Evolutionary conservation across 1,284 basidiomycete genomes (phyloP).

Genomic region (Microbotryum violaceum): DNA sequence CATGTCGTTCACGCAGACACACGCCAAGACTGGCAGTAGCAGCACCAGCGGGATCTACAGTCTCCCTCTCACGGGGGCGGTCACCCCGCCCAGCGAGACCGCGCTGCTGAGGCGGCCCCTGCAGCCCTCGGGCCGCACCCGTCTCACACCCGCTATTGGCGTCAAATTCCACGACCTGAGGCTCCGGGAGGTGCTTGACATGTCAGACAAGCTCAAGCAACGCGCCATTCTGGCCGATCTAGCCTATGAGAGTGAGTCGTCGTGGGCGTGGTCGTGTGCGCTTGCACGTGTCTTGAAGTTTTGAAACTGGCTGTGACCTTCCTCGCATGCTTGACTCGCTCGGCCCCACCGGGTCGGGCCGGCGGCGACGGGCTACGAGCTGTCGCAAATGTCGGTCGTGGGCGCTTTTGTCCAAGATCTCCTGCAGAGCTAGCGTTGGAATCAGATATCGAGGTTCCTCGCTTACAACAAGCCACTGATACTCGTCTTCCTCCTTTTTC

Average conservation of each 20-base stretch:
- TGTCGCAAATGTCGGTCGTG: not conserved
- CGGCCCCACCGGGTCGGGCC: not conserved
- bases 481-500: not conserved
- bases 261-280: not conserved
- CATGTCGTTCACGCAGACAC: too few species aligned
- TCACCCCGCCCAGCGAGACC: not conserved
- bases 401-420: too few species aligned
- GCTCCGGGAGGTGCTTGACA: slow-evolving; percentile 12
- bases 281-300: accelerated
- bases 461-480: too few species aligned
- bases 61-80: not conserved
- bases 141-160: slow-evolving; percentile 21
- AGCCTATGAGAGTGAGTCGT: slow-evolving; percentile 25
- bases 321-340: not conserved
- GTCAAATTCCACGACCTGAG: slow-evolving; percentile 17
- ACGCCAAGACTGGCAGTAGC: too few species aligned
- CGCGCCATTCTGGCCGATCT: slow-evolving; percentile 15
- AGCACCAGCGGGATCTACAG: not conserved
- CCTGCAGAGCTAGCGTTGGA: too few species aligned
- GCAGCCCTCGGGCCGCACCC: not conserved
- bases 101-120: not conserved
- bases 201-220: slow-evolving; percentile 13
- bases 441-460: too few species aligned
- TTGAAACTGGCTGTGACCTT: not conserved
- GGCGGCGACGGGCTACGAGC: too few species aligned